Base-by-base conservation (phyloP, 2,329 filamentous ascomycete genomes). In the Neophaeococcomyces mojaviensis region DNA sequence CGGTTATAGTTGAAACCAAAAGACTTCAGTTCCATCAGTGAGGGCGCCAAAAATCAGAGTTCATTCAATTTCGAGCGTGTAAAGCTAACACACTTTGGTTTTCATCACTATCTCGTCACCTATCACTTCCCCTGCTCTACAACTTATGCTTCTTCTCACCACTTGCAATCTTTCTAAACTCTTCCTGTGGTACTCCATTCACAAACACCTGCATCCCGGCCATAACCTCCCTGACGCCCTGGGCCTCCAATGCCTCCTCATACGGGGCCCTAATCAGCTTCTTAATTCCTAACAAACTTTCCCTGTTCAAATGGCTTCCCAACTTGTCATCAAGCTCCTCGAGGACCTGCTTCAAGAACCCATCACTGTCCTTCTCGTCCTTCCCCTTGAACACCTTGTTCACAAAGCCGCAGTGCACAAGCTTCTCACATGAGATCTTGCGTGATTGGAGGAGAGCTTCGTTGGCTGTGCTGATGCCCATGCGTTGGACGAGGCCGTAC, bases 141-240 rank as follows among this genome's bases (percentile, higher is more conserved):
- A 97, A 69, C 72, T 97, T 97, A 69, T 98, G 92, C 63, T 82
- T 87, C 79, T 96, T 97, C 74, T 92, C 79, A 10, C 90, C 88
- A 51, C 74, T 80, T 1, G 88, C 88, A 61, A 97, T 70, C 73
- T 86, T 89, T 59, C 75, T 70, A 62, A 97, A 97, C 72, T 97
- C 87, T 64, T 84, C 77, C 72, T 96, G 88, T 16, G 92, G 92
- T 35, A 88, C 73, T 0, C 88, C 88, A 50, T 69, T 77, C 55
- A 86, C 64, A 60, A 97, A 96, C 49, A 88, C 72, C 51, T 89
- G 82, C 60, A 97, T 63, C 0, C 89, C 90, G 2, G 78, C 83
- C 71, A 95, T 89, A 1, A 92, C 87, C 74, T 97, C 90, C 28
- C 78, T 70, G 5, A 88, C 80, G 54, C 86, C 90, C 69, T 90